Base-by-base conservation (phyloP, 805 yeast species). In the Danielozyma ontarioensis region DNA sequence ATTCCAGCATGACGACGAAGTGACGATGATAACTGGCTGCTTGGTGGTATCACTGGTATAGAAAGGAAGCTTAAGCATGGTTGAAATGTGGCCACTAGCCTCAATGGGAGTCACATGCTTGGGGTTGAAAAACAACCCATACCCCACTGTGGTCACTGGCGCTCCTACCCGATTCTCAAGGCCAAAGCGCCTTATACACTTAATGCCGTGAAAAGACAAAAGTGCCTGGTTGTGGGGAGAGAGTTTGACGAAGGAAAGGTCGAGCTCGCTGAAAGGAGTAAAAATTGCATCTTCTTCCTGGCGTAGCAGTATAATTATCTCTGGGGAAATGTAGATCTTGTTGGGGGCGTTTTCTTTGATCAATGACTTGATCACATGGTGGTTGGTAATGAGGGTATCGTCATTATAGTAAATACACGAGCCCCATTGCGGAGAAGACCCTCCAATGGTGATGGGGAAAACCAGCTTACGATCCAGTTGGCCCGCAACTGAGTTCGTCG, bases 1-100 rank as follows among this genome's bases (percentile, higher is more conserved):
- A 34, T 69, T 64, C 75, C 76, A 71, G 44, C 74, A 70, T 6
- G 68, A 53, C 0, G 72, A 53, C 1, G 74, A 63, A 1, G 69
- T 49, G 0, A 68, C 45, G 2, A 66, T 43, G 35, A 68, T 36
- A 8, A 46, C 39, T 3, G 36, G 46, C 10, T 24, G 24, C 14
- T 27, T 17, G 5, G 6, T 12, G 17, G 35, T 26, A 3, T 32
- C 32, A 5, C 17, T 13, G 7, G 13, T n/a, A 14, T 36, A 33
- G 3, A 48, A 33, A 10, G 32, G 36, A 35, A 53, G 17, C 25
- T 10, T 1, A 2, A 53, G 32, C 5, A 38, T 38, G n/a, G 55
- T 40, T 21, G 51, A 50, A 3, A 66, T 34, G 13, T 36, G 30
- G 0, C 76, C 76, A 4, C 29, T 31, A 1, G 70, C 57, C 11